Evolutionary conservation across 805 yeast genomes (phyloP), one percentile per base, ranked within the genome.

Genomic region (Yarrowia sp.): DNA sequence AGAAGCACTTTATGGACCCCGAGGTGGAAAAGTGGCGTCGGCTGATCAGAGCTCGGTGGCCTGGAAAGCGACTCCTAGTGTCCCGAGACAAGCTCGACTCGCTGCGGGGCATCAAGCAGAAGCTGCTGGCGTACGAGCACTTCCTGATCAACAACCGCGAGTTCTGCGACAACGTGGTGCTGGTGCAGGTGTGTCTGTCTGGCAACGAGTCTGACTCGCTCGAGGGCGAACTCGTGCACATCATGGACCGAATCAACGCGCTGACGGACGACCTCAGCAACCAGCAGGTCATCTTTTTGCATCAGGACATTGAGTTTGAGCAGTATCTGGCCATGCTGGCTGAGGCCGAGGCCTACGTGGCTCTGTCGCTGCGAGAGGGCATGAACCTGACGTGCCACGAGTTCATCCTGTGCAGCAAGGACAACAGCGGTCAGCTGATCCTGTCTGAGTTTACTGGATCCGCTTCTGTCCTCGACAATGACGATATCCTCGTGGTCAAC

Each of bases 371-470:
- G 79, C 85, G 99, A 71, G 99, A 94, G 73, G 99, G 99, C 24
- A 88, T 94, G 91, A 94, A 94, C 69, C 78, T 94, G 70, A 92
- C 98, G 0, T 93, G 97, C 68, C 99, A 94, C 71, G 99, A 94
- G 72, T 94, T 87, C 71, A 81, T 91, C 41, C 86, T 86, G 62
- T 88, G 96, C 24, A 55, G 47, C 29, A 82, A 94, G 0, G 75
- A 78, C 21, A 62, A 65, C 24, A 85, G 87, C 66, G 87, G 97
- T 0, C 97, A 97, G 1, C 79, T 93, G 65, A 81, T 94, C 47
- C 74, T 94, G 62, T 88, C 96, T 36, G 99, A 94, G 73, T 94
- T 94, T 68, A 91, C 97, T 0, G 99, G 99, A 1, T 88, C 97
- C 10, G 96, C 98, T 0, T 80, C 87, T 5, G 83, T 93, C 6